Base-by-base conservation (phyloP, 129 eudicot species). In the Artemisia argyi region DNA sequence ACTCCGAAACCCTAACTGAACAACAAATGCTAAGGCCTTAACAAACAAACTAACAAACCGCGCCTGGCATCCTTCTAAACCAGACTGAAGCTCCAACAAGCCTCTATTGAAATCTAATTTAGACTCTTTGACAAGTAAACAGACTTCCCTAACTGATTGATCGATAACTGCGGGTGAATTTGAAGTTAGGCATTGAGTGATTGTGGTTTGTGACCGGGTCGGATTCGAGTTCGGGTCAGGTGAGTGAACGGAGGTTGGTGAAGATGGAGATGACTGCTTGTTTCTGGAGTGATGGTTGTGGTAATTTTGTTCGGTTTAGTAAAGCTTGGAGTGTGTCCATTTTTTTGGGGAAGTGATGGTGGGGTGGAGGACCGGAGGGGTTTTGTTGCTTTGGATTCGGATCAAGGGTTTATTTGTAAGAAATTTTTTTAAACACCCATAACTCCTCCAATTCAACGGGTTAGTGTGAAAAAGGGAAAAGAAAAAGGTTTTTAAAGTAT, bases 201-300 rank as follows among this genome's bases (percentile, higher is more conserved):
- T n/a, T n/a, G n/a, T n/a, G n/a, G n/a, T n/a, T 3, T n/a, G n/a
- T n/a, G n/a, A n/a, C n/a, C n/a, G n/a, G n/a, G n/a, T n/a, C n/a
- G n/a, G n/a, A n/a, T n/a, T n/a, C n/a, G n/a, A n/a, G n/a, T n/a
- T n/a, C n/a, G n/a, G n/a, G n/a, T n/a, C n/a, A n/a, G n/a, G n/a
- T n/a, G n/a, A n/a, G n/a, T n/a, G n/a, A n/a, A n/a, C n/a, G n/a
- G 99, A 84, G 88, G 74, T 84, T 88, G 26, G 84, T 81, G 87
- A 94, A 94, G 17, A 94, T 77, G 26, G 92, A 83, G 69, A 84
- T 75, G 0, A 94, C 97, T 3, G 99, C 96, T 39, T 73, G 78
- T 52, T 83, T 89, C 32, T 94, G 99, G 44, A 94, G 88, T 6
- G 99, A 90, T 13, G 96, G 96, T 66, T 94, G 99, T 7, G 99